phyloP scores from a whole-genome alignment of 345 rosid genomes.

The Psidium friedrichsthalianum region DNA sequence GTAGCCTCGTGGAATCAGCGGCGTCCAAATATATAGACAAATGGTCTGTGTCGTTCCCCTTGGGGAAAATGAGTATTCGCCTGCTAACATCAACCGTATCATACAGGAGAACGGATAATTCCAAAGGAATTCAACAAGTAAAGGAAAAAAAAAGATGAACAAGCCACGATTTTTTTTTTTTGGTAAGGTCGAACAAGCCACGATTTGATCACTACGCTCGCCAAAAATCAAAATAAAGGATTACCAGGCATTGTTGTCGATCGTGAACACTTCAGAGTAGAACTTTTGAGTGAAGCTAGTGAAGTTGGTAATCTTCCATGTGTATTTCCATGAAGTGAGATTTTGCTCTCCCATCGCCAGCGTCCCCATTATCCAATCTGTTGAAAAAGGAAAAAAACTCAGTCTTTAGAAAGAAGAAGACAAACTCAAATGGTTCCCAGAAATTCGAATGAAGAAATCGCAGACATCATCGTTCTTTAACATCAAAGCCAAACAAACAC shows the following conservation, averaged over 20 bases:
- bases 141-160: not conserved
- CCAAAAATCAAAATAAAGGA: not conserved
- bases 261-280: slow-evolving; percentile 10
- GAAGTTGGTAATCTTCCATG: slow-evolving; percentile 16
- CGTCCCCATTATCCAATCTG: not conserved
- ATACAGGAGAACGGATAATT: slow-evolving; percentile 32
- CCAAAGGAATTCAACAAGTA: not conserved
- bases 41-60: slow-evolving; percentile 7
- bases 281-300: not conserved
- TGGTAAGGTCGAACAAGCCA: not conserved
- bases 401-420: not conserved
- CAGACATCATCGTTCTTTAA: not conserved
- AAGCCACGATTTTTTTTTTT: not conserved
- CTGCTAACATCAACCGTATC: slow-evolving; percentile 27
- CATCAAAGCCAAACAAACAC: no score
- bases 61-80: slow-evolving; percentile 8
- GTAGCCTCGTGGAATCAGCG: slow-evolving; percentile 11
- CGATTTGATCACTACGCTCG: not conserved
- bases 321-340: slow-evolving; percentile 7
- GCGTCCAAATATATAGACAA: slow-evolving; percentile 13
- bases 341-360: not conserved
- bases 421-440: not conserved
- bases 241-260: slow-evolving; percentile 9
- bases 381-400: not conserved
- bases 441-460: not conserved